phyloP scores from a whole-genome alignment of 176 grass and related monocot genomes.

The Bothriochloa decipiens region DNA sequence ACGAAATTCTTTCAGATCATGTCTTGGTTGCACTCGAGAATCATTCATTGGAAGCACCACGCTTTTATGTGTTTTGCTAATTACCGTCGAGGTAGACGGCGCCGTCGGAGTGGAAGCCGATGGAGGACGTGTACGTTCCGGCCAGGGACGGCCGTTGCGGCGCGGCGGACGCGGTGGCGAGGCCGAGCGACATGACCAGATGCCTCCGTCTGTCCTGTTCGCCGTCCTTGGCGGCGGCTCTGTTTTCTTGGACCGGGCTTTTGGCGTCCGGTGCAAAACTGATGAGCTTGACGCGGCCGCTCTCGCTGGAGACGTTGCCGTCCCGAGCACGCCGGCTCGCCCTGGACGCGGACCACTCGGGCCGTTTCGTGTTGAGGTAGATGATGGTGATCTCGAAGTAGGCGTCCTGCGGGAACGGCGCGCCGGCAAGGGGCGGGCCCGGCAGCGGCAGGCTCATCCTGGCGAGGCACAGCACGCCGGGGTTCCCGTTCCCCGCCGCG shows the following conservation, averaged over 20 bases:
- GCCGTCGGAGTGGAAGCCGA: conserved; percentile 93
- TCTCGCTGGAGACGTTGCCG: conserved; percentile 47
- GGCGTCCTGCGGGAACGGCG: conserved; percentile 85
- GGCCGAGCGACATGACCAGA: conserved; percentile 69
- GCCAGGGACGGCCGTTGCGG: conserved; percentile 40
- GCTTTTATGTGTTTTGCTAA: not conserved
- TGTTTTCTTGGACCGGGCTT: conserved; percentile 37
- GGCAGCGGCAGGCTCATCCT: conserved; percentile 84
- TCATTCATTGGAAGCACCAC: not conserved
- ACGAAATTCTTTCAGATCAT: not conserved
- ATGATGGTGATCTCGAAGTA: conserved; percentile 96
- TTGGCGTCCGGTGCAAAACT: conserved; percentile 14
- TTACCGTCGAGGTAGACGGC: conserved; percentile 82
- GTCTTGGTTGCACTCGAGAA: not conserved
- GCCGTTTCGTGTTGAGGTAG: conserved; percentile 62
- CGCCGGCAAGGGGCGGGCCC: conserved; percentile 62
- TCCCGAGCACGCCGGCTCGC: conserved; percentile 46
- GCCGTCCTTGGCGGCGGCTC: conserved; percentile 36
- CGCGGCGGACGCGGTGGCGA: conserved; percentile 25
- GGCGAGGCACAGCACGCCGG: conserved; percentile 39
- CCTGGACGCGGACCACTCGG: conserved; percentile 56
- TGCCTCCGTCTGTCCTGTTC: conserved; percentile 47
- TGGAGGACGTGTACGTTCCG: conserved; percentile 73
- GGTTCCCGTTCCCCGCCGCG: not conserved
- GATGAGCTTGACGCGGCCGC: conserved; percentile 72